phyloP scores from a whole-genome alignment of 2,329 filamentous ascomycete genomes.

The Cryphonectria radicalis region DNA sequence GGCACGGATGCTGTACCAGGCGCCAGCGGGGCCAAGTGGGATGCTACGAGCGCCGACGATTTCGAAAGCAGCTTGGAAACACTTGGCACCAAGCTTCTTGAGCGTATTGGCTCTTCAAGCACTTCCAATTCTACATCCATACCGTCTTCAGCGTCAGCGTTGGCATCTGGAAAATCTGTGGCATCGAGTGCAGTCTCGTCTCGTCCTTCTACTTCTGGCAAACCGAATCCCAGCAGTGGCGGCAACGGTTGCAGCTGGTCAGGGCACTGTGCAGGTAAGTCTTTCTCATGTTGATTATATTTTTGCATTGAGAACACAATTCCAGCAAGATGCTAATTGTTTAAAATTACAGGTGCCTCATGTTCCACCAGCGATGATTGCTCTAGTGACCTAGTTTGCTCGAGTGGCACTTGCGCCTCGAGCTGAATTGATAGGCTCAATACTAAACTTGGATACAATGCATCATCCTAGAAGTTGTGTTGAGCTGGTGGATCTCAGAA shows the following conservation, averaged over 20 bases:
- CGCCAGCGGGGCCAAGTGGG: not conserved
- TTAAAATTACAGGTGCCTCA: not conserved
- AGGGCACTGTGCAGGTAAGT: not conserved
- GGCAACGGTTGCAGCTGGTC: not conserved
- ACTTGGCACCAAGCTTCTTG: not conserved
- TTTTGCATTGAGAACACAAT: not conserved
- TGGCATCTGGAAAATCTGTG: not conserved
- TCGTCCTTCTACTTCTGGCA: not conserved
- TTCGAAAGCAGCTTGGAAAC: not conserved
- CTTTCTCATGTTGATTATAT: not conserved
- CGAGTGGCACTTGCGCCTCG: not conserved
- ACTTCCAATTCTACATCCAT: not conserved
- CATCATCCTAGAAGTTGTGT: no score
- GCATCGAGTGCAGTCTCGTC: not conserved
- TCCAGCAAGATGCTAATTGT: not conserved
- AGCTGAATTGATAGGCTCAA: not conserved
- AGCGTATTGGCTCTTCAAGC: not conserved
- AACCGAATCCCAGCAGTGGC: not conserved
- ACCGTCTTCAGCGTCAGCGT: not conserved
- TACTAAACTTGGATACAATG: no score
- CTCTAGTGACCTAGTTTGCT: not conserved
- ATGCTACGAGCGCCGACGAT: not conserved
- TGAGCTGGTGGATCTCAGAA: no score
- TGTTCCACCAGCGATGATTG: not conserved
- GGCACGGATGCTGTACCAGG: not conserved